Evolutionary conservation across 2,329 filamentous ascomycete genomes (phyloP).

Genomic region (Aspergillus sp.): DNA sequence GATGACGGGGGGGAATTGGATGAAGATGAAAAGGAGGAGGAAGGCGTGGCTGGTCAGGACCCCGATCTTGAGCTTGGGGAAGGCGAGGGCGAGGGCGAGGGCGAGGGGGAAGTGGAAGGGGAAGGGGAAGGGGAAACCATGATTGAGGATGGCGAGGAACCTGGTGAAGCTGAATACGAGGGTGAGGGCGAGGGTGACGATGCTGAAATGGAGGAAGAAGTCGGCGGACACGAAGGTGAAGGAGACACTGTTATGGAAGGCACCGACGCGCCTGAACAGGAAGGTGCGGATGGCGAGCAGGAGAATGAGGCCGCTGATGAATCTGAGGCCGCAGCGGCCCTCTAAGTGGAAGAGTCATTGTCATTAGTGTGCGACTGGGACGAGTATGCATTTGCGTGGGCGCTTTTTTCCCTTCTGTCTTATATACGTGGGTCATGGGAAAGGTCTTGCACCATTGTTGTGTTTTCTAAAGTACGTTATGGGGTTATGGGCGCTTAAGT

Average conservation of each 20-base stretch:
- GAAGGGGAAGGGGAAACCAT: constrained; percentile 15
- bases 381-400: neutral
- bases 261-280: constrained; percentile 7
- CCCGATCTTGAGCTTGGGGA: constrained; percentile 5
- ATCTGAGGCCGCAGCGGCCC: constrained; percentile 7
- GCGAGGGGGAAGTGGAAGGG: constrained; percentile 13
- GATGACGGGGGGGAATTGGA: constrained; percentile 22
- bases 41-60: constrained; percentile 16
- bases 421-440: neutral
- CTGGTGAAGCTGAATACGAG: neutral
- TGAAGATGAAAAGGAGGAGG: constrained; percentile 21
- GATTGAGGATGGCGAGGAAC: constrained; percentile 16
- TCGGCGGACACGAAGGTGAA: constrained; percentile 13
- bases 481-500: neutral
- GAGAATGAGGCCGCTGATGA: constrained; percentile 19
- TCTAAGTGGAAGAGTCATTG: neutral
- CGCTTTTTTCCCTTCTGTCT: neutral
- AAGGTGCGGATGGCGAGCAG: constrained; percentile 12
- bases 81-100: constrained; percentile 13
- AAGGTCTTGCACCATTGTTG: neutral
- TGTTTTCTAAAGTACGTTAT: neutral
- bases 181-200: constrained; percentile 8
- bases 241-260: constrained; percentile 14
- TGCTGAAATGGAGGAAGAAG: constrained; percentile 14
- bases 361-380: neutral